Evolutionary conservation across 2,329 filamentous ascomycete species (phyloP).

Genomic region (Boeremia lycopersici): DNA sequence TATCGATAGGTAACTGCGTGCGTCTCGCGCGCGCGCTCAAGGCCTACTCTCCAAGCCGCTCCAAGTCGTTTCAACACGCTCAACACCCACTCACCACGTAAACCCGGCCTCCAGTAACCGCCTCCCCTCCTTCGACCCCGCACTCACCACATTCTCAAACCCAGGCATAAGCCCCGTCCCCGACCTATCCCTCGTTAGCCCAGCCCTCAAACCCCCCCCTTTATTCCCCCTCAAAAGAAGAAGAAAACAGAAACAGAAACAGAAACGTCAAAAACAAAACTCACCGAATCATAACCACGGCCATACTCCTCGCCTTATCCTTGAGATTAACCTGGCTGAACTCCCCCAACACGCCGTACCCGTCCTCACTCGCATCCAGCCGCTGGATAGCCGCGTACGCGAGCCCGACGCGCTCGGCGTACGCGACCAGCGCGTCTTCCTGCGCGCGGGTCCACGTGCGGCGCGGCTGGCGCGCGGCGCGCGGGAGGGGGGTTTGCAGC

Average conservation of each 20-base stretch:
- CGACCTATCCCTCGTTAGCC: conserved; percentile 30
- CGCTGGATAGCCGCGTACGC: conserved; percentile 55
- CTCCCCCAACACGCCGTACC: conserved; percentile 33
- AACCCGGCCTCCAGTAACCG: conserved; percentile 28
- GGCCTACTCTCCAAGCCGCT: too few species aligned
- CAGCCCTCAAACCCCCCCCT: not conserved
- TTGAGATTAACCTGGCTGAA: conserved; percentile 60
- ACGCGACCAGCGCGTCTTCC: conserved; percentile 52
- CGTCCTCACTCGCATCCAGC: conserved; percentile 22
- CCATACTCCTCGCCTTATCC: conserved; percentile 52
- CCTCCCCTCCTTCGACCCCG: conserved; percentile 21
- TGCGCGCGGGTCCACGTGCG: conserved; percentile 38
- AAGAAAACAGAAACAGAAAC: not conserved
- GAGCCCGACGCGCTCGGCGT: conserved; percentile 55
- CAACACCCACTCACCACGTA: conserved; percentile 13
- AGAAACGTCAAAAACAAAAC: conserved; percentile 17
- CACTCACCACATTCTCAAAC: conserved; percentile 34
- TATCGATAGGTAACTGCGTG: not conserved
- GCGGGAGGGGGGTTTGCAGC: conserved; percentile 14
- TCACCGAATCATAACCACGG: conserved; percentile 49
- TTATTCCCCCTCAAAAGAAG: not conserved
- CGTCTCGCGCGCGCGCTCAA: too few species aligned
- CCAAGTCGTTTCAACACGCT: not conserved
- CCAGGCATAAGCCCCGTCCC: conserved; percentile 36
- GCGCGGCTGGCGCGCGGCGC: conserved; percentile 24